Percentiles rank a stretch among this genome's conserved stretches.
phyloP scores from a whole-genome alignment of 2,329 filamentous ascomycete species.

The Fonsecaea nubica region DNA sequence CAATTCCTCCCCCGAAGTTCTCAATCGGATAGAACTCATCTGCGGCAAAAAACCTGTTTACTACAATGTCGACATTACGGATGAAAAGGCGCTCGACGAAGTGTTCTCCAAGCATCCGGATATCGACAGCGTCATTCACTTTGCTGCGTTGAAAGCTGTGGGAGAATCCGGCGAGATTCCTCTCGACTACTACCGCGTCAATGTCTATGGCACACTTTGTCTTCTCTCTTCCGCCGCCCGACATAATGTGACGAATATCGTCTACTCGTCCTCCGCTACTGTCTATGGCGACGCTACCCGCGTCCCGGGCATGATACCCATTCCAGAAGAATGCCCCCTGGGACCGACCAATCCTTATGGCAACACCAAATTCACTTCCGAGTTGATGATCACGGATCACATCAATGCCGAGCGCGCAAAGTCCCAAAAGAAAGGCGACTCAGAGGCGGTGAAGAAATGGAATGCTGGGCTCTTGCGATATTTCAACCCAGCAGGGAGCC shows the following conservation, averaged over 20 bases:
- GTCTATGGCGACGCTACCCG: conserved; percentile 98
- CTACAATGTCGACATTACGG: conserved; percentile 84
- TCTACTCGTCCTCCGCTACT: conserved; percentile 97
- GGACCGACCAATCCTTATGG: conserved; percentile 98
- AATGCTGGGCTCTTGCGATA: conserved; percentile 93
- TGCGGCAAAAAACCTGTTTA: conserved; percentile 85
- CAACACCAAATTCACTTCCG: conserved; percentile 91
- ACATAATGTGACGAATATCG: conserved; percentile 93
- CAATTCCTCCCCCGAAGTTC: conserved; percentile 89
- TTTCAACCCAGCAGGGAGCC: conserved; percentile 95
- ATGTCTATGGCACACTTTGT: conserved; percentile 88
- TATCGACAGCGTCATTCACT: conserved; percentile 98
- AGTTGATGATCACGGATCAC: conserved; percentile 89
- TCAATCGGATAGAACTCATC: conserved; percentile 95
- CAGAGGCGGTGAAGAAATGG: conserved; percentile 76
- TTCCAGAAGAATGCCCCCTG: conserved; percentile 94
- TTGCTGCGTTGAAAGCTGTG: conserved; percentile 96
- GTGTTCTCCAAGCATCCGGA: conserved; percentile 88
- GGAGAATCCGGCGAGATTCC: conserved; percentile 94
- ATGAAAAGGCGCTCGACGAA: conserved; percentile 80
- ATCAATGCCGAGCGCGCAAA: conserved; percentile 86
- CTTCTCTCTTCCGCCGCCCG: conserved; percentile 86
- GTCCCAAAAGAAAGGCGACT: conserved; percentile 77
- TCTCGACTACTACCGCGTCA: conserved; percentile 96
- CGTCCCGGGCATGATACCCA: conserved; percentile 97